These are phyloP conservation scores for Lactifluus echinatus DNA, from an alignment of 768 basidiomycete genomes.

Conservation along the genomic window DNA sequence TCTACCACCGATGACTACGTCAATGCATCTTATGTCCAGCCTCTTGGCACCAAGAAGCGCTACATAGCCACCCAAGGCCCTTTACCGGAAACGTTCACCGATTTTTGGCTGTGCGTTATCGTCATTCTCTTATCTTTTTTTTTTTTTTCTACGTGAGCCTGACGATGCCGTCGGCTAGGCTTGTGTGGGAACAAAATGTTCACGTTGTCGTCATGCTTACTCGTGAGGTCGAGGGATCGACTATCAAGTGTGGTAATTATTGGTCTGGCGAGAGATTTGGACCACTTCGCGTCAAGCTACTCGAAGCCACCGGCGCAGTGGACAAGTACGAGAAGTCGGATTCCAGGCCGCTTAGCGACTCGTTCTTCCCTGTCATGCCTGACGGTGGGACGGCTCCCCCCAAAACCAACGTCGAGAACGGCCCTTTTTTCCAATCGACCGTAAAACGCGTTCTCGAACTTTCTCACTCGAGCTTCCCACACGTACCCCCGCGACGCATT, in stretches of 20 bases:
- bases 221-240: slow-evolving; percentile 78
- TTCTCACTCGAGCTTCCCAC: slow-evolving; percentile 50
- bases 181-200: slow-evolving; percentile 92
- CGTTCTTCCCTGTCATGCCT: slow-evolving; percentile 29
- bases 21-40: slow-evolving; percentile 91
- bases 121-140: not conserved
- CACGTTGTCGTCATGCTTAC: slow-evolving; percentile 97
- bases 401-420: not conserved
- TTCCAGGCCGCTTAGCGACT: slow-evolving; percentile 18
- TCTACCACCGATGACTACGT: slow-evolving; percentile 76
- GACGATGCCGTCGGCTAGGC: slow-evolving; percentile 33
- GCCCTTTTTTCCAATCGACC: slow-evolving; percentile 26
- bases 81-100: slow-evolving; percentile 75
- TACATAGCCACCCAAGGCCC: slow-evolving; percentile 98
- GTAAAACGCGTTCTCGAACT: slow-evolving; percentile 65
- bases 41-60: slow-evolving; percentile 66
- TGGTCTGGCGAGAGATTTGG: slow-evolving; percentile 72
- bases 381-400: not conserved
- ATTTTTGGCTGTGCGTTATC: slow-evolving; percentile 87
- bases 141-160: too few species aligned
- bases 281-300: slow-evolving; percentile 50
- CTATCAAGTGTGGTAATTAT: slow-evolving; percentile 86
- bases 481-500: slow-evolving; percentile 53
- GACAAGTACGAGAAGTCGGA: slow-evolving; percentile 28
- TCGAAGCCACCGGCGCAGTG: slow-evolving; percentile 40